These are phyloP conservation scores for Blastocystis sp. DNA, from an alignment of 352 stramenopile genomes.

Conservation along the genomic window DNA sequence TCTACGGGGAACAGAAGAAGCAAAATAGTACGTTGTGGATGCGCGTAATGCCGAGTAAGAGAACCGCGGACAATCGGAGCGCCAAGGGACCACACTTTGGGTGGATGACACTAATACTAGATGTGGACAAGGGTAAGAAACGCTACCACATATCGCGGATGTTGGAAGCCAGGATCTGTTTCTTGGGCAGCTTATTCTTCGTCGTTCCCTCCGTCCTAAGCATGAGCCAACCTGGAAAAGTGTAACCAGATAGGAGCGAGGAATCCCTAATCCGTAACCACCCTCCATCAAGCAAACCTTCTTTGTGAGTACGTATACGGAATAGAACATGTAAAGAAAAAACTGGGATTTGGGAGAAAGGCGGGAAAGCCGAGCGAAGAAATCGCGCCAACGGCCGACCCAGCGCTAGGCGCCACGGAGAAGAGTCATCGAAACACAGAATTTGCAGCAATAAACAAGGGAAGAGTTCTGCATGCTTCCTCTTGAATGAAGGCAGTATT, in stretches of 20 bases:
- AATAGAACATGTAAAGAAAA: conserved; percentile 59
- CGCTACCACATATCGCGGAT: conserved; percentile 63
- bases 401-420: no score
- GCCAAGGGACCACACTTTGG: conserved; percentile 59
- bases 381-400: not conserved
- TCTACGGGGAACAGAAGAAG: conserved; percentile 11
- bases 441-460: no score
- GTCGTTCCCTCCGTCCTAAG: conserved; percentile 59
- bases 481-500: not conserved
- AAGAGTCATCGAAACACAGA: no score
- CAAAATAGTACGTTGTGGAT: conserved; percentile 32
- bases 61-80: conserved; percentile 26
- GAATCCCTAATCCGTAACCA: conserved; percentile 26
- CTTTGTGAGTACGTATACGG: conserved; percentile 65
- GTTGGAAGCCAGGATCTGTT: conserved; percentile 55
- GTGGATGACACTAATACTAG: conserved; percentile 64
- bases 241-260: conserved; percentile 63
- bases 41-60: conserved; percentile 53
- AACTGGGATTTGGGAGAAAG: not conserved
- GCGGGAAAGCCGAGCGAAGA: not conserved
- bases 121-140: not conserved
- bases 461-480: no score
- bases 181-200: conserved; percentile 54
- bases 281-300: not conserved
- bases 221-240: not conserved